Conservation (phyloP, 305 asterid genomes). For the Fraxinus paxiana region DNA sequence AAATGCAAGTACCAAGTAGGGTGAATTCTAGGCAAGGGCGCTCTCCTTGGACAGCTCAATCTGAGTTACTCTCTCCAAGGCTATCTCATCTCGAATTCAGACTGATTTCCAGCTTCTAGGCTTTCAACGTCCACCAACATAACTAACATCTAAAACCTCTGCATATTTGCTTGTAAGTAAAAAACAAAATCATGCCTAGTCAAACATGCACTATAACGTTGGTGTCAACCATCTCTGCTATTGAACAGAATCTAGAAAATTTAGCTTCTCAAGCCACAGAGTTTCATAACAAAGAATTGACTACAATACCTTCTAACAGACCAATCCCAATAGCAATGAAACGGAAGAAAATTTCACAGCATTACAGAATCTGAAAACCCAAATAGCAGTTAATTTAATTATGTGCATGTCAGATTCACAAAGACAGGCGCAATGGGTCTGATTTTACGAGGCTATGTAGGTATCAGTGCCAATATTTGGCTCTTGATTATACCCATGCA, state of each 20-base stretch:
- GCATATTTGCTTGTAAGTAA: neutral
- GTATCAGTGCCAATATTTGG: slow-evolving; percentile 92
- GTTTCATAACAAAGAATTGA: neutral
- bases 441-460: slow-evolving; percentile 39
- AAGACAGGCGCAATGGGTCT: neutral
- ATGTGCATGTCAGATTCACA: neutral
- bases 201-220: neutral
- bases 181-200: neutral
- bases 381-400: neutral
- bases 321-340: neutral
- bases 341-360: neutral
- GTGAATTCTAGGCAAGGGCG: neutral
- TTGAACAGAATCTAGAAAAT: neutral
- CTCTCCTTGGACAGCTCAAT: neutral
- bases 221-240: neutral
- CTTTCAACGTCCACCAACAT: neutral
- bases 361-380: neutral
- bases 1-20: neutral
- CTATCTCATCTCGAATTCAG: neutral
- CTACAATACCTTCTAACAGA: neutral
- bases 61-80: neutral
- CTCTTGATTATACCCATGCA: slow-evolving; percentile 92
- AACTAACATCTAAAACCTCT: neutral
- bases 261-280: neutral
- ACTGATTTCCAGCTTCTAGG: neutral